Conservation (phyloP, 1,284 basidiomycete species). For the Inonotus hispidus region DNA sequence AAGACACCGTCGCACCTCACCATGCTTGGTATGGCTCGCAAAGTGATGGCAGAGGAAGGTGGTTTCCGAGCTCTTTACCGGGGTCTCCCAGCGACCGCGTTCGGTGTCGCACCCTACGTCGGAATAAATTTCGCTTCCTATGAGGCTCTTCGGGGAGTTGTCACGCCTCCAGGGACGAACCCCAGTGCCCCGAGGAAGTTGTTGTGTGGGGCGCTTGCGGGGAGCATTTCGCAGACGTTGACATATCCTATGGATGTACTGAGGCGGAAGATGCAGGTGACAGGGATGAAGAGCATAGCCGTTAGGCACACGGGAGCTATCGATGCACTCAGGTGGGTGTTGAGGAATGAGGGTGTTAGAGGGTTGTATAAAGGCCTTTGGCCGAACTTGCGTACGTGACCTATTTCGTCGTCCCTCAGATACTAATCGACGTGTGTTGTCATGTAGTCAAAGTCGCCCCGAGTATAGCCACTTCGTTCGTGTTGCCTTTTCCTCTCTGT, state of each 20-base stretch:
- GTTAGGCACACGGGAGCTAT: constrained; percentile 74
- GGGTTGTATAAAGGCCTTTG: constrained; percentile 86
- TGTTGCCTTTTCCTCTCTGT: neutral
- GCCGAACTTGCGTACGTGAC: constrained; percentile 81
- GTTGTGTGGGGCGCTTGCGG: constrained; percentile 74
- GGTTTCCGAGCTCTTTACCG: constrained; percentile 84
- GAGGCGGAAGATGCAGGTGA: constrained; percentile 92
- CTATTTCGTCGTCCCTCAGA: constrained; percentile 13
- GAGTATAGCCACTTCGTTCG: constrained; percentile 76
- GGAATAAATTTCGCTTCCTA: constrained; percentile 82
- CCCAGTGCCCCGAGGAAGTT: constrained; percentile 56
- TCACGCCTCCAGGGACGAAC: constrained; percentile 74
- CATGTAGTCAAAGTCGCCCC: constrained; percentile 79
- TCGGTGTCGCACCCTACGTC: constrained; percentile 92
- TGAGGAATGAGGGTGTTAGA: constrained; percentile 66
- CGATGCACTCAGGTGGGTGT: constrained; percentile 67
- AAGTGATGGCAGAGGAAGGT: constrained; percentile 89
- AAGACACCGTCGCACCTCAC: constrained; percentile 8
- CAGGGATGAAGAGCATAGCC: constrained; percentile 62
- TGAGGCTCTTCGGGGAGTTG: constrained; percentile 62
- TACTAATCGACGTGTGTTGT: constrained; percentile 7
- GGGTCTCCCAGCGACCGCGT: constrained; percentile 82
- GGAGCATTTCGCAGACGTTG: constrained; percentile 85
- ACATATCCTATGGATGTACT: constrained; percentile 97
- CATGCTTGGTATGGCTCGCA: constrained; percentile 83